phyloP scores from a whole-genome alignment of 768 basidiomycete genomes.

The Pisolithus albus region DNA sequence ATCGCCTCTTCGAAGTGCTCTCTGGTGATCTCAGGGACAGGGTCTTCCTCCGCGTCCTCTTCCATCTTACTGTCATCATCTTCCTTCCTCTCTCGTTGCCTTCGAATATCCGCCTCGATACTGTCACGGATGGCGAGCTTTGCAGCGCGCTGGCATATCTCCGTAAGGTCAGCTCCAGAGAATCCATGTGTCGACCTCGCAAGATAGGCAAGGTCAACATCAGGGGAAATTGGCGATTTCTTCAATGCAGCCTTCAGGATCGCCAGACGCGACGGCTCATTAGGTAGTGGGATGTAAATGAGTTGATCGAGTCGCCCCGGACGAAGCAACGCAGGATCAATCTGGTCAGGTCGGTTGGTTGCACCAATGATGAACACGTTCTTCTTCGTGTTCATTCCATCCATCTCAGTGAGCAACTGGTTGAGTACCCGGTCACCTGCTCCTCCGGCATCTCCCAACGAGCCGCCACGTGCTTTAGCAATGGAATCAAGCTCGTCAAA shows the following conservation, averaged over 20 bases:
- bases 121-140: constrained; percentile 94
- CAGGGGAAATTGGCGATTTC: constrained; percentile 82
- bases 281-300: constrained; percentile 98
- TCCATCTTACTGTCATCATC: constrained; percentile 70
- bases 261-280: constrained; percentile 83
- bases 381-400: constrained; percentile 98
- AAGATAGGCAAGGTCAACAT: constrained; percentile 81
- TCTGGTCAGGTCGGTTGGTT: constrained; percentile 94
- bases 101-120: constrained; percentile 86
- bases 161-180: constrained; percentile 99
- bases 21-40: constrained; percentile 80
- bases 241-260: constrained; percentile 89
- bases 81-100: constrained; percentile 71
- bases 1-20: constrained; percentile 99
- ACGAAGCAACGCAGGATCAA: constrained; percentile 87
- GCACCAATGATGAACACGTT: constrained; percentile 97
- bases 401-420: constrained; percentile 96
- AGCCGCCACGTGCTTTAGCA: constrained; percentile 88
- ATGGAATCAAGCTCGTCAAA: constrained; percentile 99
- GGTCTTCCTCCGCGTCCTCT: constrained; percentile 69
- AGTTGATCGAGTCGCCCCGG: constrained; percentile 98
- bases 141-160: constrained; percentile 95
- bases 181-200: constrained; percentile 93
- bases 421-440: constrained; percentile 97
- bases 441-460: constrained; percentile 85